Evolutionary conservation across 2,329 filamentous ascomycete species (phyloP), one percentile per base, ranked within the genome.

Genomic region (Cordyceps pruinosa): DNA sequence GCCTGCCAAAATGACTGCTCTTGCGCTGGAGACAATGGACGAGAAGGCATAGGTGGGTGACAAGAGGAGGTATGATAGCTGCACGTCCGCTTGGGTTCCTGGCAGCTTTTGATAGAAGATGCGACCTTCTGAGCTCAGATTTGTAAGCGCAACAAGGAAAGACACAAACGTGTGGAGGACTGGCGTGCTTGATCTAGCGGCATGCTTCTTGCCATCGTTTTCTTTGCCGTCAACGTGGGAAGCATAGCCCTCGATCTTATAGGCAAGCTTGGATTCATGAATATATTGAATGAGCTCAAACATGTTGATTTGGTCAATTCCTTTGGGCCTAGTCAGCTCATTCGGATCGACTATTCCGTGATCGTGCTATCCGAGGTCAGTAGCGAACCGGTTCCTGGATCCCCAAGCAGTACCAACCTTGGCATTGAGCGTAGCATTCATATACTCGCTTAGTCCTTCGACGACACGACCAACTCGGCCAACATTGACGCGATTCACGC

Each of bases 281-380:
- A 99, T 82, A 69, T 97, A 97, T 44, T 84, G 81, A 32, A 92
- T 85, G 15, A 99, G 78, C 67, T 94, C 93, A 72, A 89, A 93
- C 30, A 97, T 81, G 65, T 97, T 96, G 73, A 99, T 92, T 66
- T 97, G 93, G 66, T 99, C 94, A 25, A 94, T 88, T 0, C 90
- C 90, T 68, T 96, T 96, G 37, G 86, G 85, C 25, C 85, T 81
- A 62, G 97, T 85, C 1, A 99, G 77, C 6, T 85, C 81, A 21
- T 85, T 86, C 17, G 88, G 73, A 44, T 88, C 81, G 1, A 93
- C 84, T 28, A 87, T 80, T 1, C 87, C 89, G 61, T 91, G 87
- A 0, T 76, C 69, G 55, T 68, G 61, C 69, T 72, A 17, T 23
- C 54, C 1, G 21, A 8, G 9, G 46, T 62, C 17, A 62, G 60